Percentiles rank a stretch among this genome's conserved stretches.
phyloP scores from a whole-genome alignment of 768 basidiomycete species.

The Cystobasidiopsis lactophilus region DNA sequence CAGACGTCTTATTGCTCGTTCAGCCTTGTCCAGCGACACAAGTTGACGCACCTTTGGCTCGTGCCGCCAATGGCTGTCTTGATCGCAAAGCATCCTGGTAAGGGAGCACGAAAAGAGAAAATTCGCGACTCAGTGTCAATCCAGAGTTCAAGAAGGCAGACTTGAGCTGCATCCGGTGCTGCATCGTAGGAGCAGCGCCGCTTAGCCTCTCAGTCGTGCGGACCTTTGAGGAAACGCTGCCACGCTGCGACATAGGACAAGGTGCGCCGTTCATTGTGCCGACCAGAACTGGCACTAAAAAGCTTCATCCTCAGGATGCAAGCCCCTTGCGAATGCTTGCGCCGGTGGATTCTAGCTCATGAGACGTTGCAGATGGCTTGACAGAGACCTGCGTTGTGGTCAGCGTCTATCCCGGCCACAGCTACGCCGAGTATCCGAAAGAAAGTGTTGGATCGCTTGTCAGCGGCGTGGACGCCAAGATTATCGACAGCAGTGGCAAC shows the following conservation, averaged over 20 bases:
- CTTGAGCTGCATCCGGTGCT: neutral
- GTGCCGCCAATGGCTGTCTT: neutral
- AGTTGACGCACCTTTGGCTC: neutral
- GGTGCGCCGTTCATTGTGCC: neutral
- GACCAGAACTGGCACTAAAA: neutral
- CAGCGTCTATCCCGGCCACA: neutral
- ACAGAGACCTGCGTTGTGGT: neutral
- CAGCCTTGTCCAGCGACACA: neutral
- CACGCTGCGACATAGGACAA: neutral
- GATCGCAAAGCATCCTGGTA: constrained; percentile 1
- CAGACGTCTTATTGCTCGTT: too few species aligned
- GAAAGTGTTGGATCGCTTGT: neutral
- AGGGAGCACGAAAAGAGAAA: too few species aligned
- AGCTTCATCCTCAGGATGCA: neutral
- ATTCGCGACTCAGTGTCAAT: too few species aligned
- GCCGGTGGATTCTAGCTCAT: too few species aligned
- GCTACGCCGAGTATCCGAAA: neutral
- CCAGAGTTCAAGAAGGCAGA: neutral
- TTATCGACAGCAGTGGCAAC: neutral
- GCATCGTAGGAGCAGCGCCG: neutral
- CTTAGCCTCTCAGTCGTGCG: neutral
- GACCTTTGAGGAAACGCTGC: neutral
- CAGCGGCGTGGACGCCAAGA: neutral
- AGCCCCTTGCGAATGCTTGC: neutral
- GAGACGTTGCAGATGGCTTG: neutral